Evolutionary conservation across 148 eudicot genomes (phyloP).

Genomic region (Dysphania ambrosioides): DNA sequence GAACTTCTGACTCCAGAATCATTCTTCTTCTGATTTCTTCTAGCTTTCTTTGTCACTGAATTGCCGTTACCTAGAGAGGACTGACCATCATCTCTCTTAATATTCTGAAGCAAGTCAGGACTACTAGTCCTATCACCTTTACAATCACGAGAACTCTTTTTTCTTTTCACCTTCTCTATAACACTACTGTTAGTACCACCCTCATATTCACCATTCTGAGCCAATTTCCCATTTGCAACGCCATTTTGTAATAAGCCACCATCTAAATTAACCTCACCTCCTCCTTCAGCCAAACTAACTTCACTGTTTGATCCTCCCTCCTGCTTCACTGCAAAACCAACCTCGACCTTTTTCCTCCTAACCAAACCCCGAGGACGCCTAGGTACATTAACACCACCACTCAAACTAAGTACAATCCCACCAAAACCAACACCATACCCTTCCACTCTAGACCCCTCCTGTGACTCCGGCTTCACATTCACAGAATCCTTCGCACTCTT

Average conservation of each 20-base stretch:
- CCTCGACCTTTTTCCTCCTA: conserved; percentile 59
- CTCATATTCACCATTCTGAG: conserved; percentile 25
- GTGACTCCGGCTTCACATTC: conserved; percentile 24
- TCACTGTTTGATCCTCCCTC: conserved; percentile 28
- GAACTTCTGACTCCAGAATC: conserved; percentile 32
- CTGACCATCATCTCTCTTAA: conserved; percentile 39
- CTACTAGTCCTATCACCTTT: conserved; percentile 34
- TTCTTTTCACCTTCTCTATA: conserved; percentile 35
- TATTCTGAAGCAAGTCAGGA: conserved; percentile 27
- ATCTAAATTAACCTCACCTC: conserved; percentile 24
- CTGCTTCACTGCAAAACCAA: conserved; percentile 28
- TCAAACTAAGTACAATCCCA: conserved; percentile 42
- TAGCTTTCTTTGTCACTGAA: conserved; percentile 39
- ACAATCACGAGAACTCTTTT: conserved; percentile 24
- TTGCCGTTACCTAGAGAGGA: conserved; percentile 37
- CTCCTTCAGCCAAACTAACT: conserved; percentile 31
- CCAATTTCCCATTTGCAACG: conserved; percentile 20
- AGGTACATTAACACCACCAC: conserved; percentile 47
- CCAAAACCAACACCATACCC: conserved; percentile 26
- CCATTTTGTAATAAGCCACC: conserved; percentile 16
- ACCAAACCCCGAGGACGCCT: conserved; percentile 71
- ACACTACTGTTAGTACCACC: conserved; percentile 22
- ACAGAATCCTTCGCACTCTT: conserved; percentile 22
- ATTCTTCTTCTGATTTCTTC: conserved; percentile 40
- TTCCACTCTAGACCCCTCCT: conserved; percentile 24